These are phyloP conservation scores for Penicillium sumatraense DNA, from an alignment of 2,329 filamentous ascomycete genomes.

Conservation along the genomic window DNA sequence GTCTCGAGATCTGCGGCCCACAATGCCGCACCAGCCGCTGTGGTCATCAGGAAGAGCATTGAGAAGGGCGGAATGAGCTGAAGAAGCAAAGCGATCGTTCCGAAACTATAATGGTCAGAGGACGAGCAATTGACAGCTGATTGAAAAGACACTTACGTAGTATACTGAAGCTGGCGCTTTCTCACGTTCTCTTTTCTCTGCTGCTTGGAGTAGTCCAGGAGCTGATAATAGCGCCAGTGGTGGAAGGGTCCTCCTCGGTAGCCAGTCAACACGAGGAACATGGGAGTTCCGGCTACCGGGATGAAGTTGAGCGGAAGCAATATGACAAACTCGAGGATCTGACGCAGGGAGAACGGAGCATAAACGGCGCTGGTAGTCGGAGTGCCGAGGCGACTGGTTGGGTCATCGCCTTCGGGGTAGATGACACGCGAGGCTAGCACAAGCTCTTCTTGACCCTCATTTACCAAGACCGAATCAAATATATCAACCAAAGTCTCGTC, in stretches of 20 bases:
- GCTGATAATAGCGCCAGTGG: constrained; percentile 87
- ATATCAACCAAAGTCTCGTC: constrained; percentile 79
- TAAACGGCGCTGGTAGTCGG: constrained; percentile 78
- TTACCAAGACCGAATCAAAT: constrained; percentile 84
- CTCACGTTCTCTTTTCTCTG: constrained; percentile 73
- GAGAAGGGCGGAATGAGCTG: constrained; percentile 88
- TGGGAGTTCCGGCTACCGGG: constrained; percentile 77
- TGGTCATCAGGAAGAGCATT: constrained; percentile 93
- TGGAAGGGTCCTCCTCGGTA: constrained; percentile 85
- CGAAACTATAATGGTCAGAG: constrained; percentile 62
- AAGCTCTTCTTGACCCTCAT: constrained; percentile 71
- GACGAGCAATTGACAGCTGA: neutral
- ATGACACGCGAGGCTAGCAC: constrained; percentile 69
- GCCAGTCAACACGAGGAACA: constrained; percentile 87
- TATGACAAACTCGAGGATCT: constrained; percentile 82
- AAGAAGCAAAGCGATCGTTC: constrained; percentile 78
- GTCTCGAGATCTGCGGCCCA: constrained; percentile 83
- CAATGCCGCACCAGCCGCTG: constrained; percentile 79
- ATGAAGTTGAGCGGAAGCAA: constrained; percentile 85
- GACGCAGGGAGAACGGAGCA: constrained; percentile 86
- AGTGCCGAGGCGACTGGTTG: constrained; percentile 80
- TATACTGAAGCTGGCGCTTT: constrained; percentile 76
- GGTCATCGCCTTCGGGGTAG: constrained; percentile 69
- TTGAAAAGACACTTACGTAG: constrained; percentile 61
- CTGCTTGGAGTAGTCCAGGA: constrained; percentile 74